Evolutionary conservation across 1,284 basidiomycete genomes (phyloP), one percentile per base, ranked within the genome.

Genomic region (Cutaneotrichosporon sp.): DNA sequence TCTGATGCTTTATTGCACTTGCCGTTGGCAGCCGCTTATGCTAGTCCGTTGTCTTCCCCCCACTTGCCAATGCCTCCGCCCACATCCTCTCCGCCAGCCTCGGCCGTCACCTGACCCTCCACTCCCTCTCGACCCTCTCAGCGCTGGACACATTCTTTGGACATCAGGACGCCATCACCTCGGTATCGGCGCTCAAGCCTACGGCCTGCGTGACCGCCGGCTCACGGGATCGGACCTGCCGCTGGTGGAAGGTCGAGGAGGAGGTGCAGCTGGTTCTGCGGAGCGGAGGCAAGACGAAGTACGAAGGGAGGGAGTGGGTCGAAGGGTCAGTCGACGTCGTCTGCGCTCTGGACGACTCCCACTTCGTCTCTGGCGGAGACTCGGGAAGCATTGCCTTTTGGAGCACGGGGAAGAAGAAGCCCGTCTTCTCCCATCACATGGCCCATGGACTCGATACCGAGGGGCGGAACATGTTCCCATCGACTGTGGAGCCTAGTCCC

Each of bases 81-180:
- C 88, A 91, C 64, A 79, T 97, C 32, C 94, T 94, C 63, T 86
- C 86, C 0, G 86, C 84, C 11, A 96, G 91, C 0, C 85, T 87
- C 55, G 94, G 97, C 67, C 86, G 94, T 10, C 93, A 91, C 8
- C 74, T 97, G 46, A 94, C 96, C 71, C 80, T 97, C 16, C 96
- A 88, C 68, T 91, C 93, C 63, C 78, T 92, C 16, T 79, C 84
- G 1, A 84, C 86, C 0, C 83, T 96, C 77, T 89, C 88, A 5
- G 93, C 94, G 67, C 86, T 97, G 53, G 96, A 99, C 71, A 97
- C 94, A 11, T 79, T 98, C 8, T 99, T 97, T 68, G 94, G 94
- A 1, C 94, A 99, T 69, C 96, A 98, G 77, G 94, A 97, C 67
- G 80, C 84, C 20, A 84, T 96, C 22, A 77, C 88, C 11, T 78